Evolutionary conservation across 1,284 basidiomycete species (phyloP).

Genomic region (Trametes pubescens): DNA sequence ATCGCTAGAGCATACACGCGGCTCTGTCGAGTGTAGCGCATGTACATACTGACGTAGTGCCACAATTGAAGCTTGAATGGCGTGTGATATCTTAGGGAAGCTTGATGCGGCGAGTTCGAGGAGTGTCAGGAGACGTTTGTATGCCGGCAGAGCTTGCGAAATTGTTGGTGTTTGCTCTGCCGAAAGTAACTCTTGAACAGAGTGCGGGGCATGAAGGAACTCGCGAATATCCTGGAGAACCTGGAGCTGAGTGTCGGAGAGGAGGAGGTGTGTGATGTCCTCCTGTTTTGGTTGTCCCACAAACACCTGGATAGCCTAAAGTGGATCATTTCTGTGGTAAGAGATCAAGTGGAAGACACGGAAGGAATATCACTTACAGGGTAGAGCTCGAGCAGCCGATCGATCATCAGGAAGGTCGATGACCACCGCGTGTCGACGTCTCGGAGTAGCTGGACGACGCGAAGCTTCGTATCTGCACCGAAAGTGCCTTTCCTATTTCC

Average conservation of each 20-base stretch:
- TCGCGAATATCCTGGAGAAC: constrained; percentile 26
- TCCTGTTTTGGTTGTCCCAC: constrained; percentile 9
- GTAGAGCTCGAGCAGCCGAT: constrained; percentile 39
- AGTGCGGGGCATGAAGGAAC: constrained; percentile 35
- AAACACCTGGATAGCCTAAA: constrained; percentile 11
- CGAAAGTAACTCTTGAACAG: constrained; percentile 38
- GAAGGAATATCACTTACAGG: constrained; percentile 16
- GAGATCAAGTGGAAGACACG: neutral
- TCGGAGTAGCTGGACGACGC: constrained; percentile 31
- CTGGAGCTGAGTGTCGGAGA: constrained; percentile 8
- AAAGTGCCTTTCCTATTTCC: constrained; percentile 20
- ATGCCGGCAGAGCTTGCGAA: constrained; percentile 28
- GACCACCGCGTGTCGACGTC: constrained; percentile 45
- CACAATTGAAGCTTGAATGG: constrained; percentile 26
- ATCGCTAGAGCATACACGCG: constrained; percentile 46
- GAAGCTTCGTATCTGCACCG: constrained; percentile 32
- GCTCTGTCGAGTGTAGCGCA: constrained; percentile 36
- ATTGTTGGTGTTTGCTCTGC: constrained; percentile 42
- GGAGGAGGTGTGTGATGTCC: constrained; percentile 4
- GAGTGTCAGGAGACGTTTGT: constrained; percentile 15
- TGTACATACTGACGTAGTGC: constrained; percentile 48
- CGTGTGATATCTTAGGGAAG: constrained; percentile 28
- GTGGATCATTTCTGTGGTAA: neutral
- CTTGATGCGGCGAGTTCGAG: constrained; percentile 4
- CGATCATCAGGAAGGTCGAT: constrained; percentile 43